A percentile compares a stretch with the other conserved stretches of the same genome.
Conservation (phyloP, 2,329 filamentous ascomycete genomes). For the Clarireedia hainanense region DNA sequence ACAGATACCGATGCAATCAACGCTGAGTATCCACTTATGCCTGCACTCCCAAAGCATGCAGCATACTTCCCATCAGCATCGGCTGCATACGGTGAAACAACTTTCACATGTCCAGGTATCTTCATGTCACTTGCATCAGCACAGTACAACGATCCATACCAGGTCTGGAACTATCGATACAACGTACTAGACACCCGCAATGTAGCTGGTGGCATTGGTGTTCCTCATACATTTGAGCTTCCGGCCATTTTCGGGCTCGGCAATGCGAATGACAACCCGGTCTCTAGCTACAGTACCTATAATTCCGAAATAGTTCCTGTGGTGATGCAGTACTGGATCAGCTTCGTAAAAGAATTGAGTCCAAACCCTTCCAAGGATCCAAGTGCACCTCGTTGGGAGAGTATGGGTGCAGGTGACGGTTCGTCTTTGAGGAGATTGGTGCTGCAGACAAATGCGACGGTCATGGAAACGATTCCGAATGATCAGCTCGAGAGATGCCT, state of each 20-base stretch:
- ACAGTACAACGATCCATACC: conserved; percentile 26
- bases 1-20: conserved; percentile 26
- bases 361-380: conserved; percentile 32
- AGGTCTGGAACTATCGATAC: conserved; percentile 41
- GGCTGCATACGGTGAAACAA: conserved; percentile 38
- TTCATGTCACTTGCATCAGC: conserved; percentile 32
- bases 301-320: conserved; percentile 29
- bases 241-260: conserved; percentile 33
- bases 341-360: conserved; percentile 34
- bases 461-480: conserved; percentile 24
- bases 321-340: conserved; percentile 36
- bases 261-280: conserved; percentile 26
- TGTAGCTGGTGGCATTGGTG: conserved; percentile 31
- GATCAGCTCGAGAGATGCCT: conserved; percentile 20
- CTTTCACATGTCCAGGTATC: conserved; percentile 40
- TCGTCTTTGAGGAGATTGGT: conserved; percentile 15
- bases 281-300: conserved; percentile 26
- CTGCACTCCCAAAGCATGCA: conserved; percentile 27
- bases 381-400: conserved; percentile 26
- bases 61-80: conserved; percentile 34
- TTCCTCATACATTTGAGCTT: conserved; percentile 32
- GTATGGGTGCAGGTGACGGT: conserved; percentile 16
- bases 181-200: conserved; percentile 35
- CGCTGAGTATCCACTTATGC: conserved; percentile 25
- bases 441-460: conserved; percentile 20